These are phyloP conservation scores for Uronychia setigera DNA, from an alignment of 73 alveolate genomes.

Conservation along the genomic window DNA sequence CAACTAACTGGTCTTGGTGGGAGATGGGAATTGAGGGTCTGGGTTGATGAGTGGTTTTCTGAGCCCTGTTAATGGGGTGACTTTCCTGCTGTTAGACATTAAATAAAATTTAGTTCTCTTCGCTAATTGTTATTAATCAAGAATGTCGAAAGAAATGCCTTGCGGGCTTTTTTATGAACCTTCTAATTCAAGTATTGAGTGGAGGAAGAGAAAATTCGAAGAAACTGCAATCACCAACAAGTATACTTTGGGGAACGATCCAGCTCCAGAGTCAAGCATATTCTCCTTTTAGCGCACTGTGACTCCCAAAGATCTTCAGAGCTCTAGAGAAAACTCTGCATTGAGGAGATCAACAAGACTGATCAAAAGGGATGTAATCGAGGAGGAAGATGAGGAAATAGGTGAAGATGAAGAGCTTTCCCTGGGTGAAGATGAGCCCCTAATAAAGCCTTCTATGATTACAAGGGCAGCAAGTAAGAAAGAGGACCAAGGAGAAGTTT, in stretches of 20 bases:
- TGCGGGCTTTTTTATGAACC: background rate
- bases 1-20: too few relatives aligned
- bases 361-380: background rate
- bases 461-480: too few relatives aligned
- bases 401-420: background rate
- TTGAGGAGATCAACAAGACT: background rate
- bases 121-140: too few relatives aligned
- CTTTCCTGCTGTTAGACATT: too few relatives aligned
- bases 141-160: background rate
- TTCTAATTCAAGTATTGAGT: background rate
- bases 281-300: background rate
- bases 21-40: too few relatives aligned
- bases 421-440: background rate
- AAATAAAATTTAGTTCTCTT: too few relatives aligned
- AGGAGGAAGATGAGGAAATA: background rate
- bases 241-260: background rate
- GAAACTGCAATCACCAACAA: conserved; percentile 1
- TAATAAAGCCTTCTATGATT: too few relatives aligned
- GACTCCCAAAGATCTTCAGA: background rate
- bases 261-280: background rate
- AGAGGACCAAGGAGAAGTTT: too few relatives aligned
- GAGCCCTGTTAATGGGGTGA: too few relatives aligned
- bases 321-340: background rate
- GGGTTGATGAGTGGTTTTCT: too few relatives aligned
- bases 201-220: background rate